Evolutionary conservation across 2,329 filamentous ascomycete genomes (phyloP).

Genomic region (Rhynchosporium graminicola): DNA sequence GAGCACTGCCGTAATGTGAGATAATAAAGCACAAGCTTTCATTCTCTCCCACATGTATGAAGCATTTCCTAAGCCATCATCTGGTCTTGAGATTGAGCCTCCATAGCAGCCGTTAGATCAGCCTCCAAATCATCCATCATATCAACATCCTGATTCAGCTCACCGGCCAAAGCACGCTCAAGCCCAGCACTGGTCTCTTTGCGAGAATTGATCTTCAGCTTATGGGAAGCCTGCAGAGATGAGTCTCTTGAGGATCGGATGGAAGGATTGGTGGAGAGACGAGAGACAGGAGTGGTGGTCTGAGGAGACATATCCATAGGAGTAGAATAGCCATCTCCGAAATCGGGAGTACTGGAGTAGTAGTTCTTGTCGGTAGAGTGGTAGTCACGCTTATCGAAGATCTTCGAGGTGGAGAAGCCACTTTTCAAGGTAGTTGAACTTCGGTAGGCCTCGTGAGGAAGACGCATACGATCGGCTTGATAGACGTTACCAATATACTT

Average conservation of each 20-base stretch:
- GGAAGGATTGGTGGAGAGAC: neutral
- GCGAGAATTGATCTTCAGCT: neutral
- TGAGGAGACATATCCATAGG: neutral
- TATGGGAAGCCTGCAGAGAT: neutral
- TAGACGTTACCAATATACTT: neutral
- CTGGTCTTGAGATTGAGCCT: neutral
- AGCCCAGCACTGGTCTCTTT: neutral
- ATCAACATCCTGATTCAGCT: neutral
- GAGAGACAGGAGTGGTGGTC: neutral
- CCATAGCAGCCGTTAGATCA: neutral
- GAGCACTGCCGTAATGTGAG: neutral
- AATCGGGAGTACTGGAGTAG: neutral
- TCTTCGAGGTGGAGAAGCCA: neutral
- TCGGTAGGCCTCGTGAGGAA: conserved; percentile 5
- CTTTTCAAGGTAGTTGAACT: neutral
- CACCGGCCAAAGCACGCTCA: neutral
- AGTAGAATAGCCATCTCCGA: conserved; percentile 2
- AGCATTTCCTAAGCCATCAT: too few species aligned
- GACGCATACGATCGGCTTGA: neutral
- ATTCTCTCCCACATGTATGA: too few species aligned
- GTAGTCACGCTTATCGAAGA: neutral
- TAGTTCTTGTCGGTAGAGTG: neutral
- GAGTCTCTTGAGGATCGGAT: neutral
- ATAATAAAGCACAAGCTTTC: too few species aligned
- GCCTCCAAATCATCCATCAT: conserved; percentile 1